A percentile compares a stretch with the other conserved stretches of the same genome.
Evolutionary conservation across 495 filamentous ascomycete species (phyloP).

Genomic region (Cenococcum geophilum): DNA sequence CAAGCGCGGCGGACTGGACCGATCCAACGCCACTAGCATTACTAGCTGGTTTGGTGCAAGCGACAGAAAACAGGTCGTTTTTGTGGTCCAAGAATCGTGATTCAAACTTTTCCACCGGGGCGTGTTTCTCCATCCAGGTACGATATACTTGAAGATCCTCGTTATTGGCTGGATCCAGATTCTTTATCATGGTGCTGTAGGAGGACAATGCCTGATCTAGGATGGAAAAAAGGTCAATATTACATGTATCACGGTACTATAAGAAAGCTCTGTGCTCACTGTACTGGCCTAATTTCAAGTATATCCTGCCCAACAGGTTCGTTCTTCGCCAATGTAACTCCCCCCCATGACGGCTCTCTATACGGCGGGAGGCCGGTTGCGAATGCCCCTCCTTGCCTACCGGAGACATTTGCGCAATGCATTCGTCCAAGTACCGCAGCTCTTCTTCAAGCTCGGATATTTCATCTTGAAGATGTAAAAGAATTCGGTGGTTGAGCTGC

Average conservation of each 20-base stretch:
- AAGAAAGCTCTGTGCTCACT: conserved; percentile 50
- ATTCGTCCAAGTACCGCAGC: conserved; percentile 62
- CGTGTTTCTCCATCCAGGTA: conserved; percentile 55
- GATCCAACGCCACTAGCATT: conserved; percentile 16
- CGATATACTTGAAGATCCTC: conserved; percentile 60
- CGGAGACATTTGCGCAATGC: conserved; percentile 52
- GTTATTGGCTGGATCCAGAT: conserved; percentile 49
- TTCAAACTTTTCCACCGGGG: conserved; percentile 60
- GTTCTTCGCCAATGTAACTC: conserved; percentile 69
- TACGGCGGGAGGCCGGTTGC: conserved; percentile 59
- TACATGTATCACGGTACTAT: conserved; percentile 2
- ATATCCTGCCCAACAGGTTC: conserved; percentile 63
- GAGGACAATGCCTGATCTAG: conserved; percentile 64
- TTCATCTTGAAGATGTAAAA: conserved; percentile 84
- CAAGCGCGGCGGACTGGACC: conserved; percentile 23
- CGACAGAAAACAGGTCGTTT: conserved; percentile 50
- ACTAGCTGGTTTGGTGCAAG: conserved; percentile 17
- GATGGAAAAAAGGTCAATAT: conserved; percentile 4
- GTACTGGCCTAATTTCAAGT: conserved; percentile 74
- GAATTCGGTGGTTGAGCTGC: conserved; percentile 72
- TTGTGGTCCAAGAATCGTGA: conserved; percentile 59
- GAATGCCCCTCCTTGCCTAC: conserved; percentile 47
- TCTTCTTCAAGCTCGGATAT: conserved; percentile 73
- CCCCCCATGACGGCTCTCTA: conserved; percentile 57
- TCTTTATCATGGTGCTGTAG: conserved; percentile 52